These are phyloP conservation scores for Zoysia pacifica DNA, from an alignment of 176 grass and related monocot genomes.

Conservation along the genomic window DNA sequence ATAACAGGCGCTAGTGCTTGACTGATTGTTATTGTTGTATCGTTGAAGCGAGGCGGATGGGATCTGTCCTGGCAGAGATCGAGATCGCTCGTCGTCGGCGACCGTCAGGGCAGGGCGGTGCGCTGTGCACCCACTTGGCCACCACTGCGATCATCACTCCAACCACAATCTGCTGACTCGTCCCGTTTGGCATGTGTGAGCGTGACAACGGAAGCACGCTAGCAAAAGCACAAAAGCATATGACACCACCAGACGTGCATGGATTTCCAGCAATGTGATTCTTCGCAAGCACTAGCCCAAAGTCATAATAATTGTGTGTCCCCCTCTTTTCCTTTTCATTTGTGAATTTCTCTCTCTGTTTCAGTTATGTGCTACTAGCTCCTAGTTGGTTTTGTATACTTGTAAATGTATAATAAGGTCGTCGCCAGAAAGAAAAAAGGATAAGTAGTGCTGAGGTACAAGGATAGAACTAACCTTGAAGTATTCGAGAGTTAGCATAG, in stretches of 20 bases:
- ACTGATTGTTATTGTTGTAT: background rate
- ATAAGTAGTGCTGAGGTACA: too few species aligned
- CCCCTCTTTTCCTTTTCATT: background rate
- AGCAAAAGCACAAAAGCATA: constrained; percentile 25
- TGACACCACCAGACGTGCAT: background rate
- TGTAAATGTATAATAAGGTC: too few species aligned
- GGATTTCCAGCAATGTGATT: constrained; percentile 21
- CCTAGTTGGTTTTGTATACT: background rate
- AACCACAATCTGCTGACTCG: constrained; percentile 23
- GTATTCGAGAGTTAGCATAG: too few species aligned
- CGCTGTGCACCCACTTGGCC: constrained; percentile 8
- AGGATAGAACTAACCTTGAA: too few species aligned
- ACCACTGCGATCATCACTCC: constrained; percentile 29
- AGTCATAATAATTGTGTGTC: background rate
- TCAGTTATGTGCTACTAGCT: background rate
- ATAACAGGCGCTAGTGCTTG: background rate
- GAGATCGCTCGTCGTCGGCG: constrained; percentile 11
- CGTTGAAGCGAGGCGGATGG: background rate
- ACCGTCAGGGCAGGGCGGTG: background rate
- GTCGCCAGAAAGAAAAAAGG: too few species aligned
- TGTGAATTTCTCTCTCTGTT: background rate
- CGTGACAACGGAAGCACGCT: constrained; percentile 39
- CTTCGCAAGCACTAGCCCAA: constrained; percentile 14
- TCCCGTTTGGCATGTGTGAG: constrained; percentile 33
- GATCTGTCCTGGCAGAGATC: background rate